Conservation (phyloP, 352 stramenopile genomes). For the Globisporangium radiosum region DNA sequence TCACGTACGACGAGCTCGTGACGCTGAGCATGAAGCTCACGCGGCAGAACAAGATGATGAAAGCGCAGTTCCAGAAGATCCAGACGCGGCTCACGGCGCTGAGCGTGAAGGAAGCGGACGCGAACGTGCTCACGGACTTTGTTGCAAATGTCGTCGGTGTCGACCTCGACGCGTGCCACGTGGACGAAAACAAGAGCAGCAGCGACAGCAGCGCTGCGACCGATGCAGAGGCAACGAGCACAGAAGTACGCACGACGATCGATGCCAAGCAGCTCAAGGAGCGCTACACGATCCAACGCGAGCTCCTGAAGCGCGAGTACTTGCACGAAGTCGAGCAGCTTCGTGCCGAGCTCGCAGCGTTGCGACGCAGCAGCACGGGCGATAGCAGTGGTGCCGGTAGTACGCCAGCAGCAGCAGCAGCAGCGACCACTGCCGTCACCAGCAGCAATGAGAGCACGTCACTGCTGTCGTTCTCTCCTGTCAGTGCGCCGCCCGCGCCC, state of each 20-base stretch:
- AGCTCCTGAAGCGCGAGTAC: constrained; percentile 37
- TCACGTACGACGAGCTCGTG: constrained; percentile 79
- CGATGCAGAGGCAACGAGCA: constrained; percentile 1
- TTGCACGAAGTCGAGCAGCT: constrained; percentile 10
- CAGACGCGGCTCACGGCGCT: constrained; percentile 39
- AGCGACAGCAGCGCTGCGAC: constrained; percentile 6
- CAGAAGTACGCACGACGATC: constrained; percentile 22
- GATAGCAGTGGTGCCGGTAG: too few species aligned
- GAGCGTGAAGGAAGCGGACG: constrained; percentile 37
- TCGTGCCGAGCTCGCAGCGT: constrained; percentile 8
- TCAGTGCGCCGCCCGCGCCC: constrained; percentile 4
- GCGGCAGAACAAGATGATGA: constrained; percentile 86
- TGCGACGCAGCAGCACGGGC: constrained; percentile 7
- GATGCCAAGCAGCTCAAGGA: constrained; percentile 37
- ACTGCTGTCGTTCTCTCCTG: constrained; percentile 38
- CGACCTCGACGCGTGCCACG: constrained; percentile 50
- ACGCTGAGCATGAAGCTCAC: constrained; percentile 85
- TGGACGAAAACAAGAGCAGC: constrained; percentile 10
- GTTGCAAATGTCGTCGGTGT: constrained; percentile 61
- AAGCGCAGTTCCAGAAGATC: constrained; percentile 75
- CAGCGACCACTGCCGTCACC: constrained; percentile 1
- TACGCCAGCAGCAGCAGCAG: background rate
- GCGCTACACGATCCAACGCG: constrained; percentile 38
- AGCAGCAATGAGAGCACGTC: constrained; percentile 19
- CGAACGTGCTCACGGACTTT: constrained; percentile 40